A percentile compares a stretch with the other conserved stretches of the same genome.
Evolutionary conservation across 202 grass and related monocot genomes (phyloP).

Genomic region (Setaria viridis): DNA sequence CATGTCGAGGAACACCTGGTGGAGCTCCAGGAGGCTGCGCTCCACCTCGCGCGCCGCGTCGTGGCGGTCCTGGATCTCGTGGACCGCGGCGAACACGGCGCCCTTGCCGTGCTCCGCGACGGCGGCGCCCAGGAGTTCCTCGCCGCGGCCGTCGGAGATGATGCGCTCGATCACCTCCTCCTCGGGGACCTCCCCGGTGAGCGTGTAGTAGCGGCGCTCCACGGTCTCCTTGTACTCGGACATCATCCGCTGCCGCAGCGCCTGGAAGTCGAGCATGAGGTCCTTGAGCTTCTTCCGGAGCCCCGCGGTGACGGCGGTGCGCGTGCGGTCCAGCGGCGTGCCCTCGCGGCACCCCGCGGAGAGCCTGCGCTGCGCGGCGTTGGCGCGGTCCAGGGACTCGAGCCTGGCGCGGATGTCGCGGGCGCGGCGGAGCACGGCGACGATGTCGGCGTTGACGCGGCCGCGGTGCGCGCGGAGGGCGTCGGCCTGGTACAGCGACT

Average conservation of each 20-base stretch:
- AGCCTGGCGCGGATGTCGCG: conserved; percentile 71
- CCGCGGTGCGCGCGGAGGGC: conserved; percentile 71
- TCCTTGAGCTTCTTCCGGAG: conserved; percentile 86
- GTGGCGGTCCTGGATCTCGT: conserved; percentile 88
- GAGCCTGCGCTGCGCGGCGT: conserved; percentile 70
- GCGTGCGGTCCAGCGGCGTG: conserved; percentile 82
- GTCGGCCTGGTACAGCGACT: conserved; percentile 75
- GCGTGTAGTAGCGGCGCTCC: conserved; percentile 89
- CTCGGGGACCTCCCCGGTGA: conserved; percentile 85
- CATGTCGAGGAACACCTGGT: conserved; percentile 98
- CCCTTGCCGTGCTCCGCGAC: conserved; percentile 81
- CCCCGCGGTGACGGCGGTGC: conserved; percentile 76
- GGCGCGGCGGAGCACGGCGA: conserved; percentile 61
- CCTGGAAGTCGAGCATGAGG: conserved; percentile 96
- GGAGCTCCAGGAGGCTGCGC: conserved; percentile 89
- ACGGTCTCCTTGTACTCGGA: conserved; percentile 89
- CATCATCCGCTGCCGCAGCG: conserved; percentile 87
- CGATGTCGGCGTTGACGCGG: conserved; percentile 81
- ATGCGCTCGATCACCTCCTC: conserved; percentile 88
- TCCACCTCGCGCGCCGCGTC: conserved; percentile 84
- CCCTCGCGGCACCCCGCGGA: conserved; percentile 74
- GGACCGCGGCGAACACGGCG: conserved; percentile 70
- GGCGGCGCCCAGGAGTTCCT: conserved; percentile 76
- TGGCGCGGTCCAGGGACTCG: conserved; percentile 80
- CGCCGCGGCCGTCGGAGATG: conserved; percentile 80